A percentile compares a stretch with the other conserved stretches of the same genome.
These are phyloP conservation scores for Irpex lacteus DNA, from an alignment of 1,284 basidiomycete genomes.

Conservation along the genomic window DNA sequence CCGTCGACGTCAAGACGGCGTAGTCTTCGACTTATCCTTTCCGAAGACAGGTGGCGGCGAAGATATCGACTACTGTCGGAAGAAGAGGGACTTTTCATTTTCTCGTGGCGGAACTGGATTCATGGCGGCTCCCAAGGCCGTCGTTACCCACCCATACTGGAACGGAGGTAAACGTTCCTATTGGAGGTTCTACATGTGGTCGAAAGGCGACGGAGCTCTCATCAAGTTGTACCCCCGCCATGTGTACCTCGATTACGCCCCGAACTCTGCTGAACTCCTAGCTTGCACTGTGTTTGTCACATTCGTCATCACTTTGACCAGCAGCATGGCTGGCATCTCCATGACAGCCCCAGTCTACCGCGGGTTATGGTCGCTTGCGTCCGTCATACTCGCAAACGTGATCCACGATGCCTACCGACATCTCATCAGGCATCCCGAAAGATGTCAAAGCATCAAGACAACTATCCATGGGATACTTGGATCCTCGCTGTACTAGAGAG, in stretches of 20 bases:
- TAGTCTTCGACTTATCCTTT: slow-evolving; percentile 44
- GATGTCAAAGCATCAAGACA: slow-evolving; percentile 32
- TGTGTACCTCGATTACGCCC: slow-evolving; percentile 42
- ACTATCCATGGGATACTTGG: slow-evolving; percentile 36
- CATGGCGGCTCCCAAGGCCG: slow-evolving; percentile 43
- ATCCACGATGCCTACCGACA: slow-evolving; percentile 48
- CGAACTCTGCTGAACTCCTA: slow-evolving; percentile 50
- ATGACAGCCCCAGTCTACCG: slow-evolving; percentile 18
- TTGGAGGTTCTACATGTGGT: slow-evolving; percentile 57
- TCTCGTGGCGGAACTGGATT: slow-evolving; percentile 39
- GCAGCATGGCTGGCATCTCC: slow-evolving; percentile 3
- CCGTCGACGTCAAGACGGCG: slow-evolving; percentile 41
- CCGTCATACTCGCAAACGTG: slow-evolving; percentile 41
- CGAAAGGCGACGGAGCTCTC: slow-evolving; percentile 53
- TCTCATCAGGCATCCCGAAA: slow-evolving; percentile 36
- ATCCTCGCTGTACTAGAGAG: slow-evolving; percentile 43
- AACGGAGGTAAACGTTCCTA: slow-evolving; percentile 45
- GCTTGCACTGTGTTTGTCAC: slow-evolving; percentile 23
- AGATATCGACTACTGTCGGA: slow-evolving; percentile 58
- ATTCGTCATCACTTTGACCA: slow-evolving; percentile 14
- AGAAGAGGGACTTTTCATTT: slow-evolving; percentile 42
- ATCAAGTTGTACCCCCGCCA: slow-evolving; percentile 45
- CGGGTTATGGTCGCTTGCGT: slow-evolving; percentile 18
- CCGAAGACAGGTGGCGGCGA: slow-evolving; percentile 67
- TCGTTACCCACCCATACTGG: slow-evolving; percentile 60